Base-by-base conservation (phyloP, 176 grass and related monocot species). In the Triticum timopheevii region DNA sequence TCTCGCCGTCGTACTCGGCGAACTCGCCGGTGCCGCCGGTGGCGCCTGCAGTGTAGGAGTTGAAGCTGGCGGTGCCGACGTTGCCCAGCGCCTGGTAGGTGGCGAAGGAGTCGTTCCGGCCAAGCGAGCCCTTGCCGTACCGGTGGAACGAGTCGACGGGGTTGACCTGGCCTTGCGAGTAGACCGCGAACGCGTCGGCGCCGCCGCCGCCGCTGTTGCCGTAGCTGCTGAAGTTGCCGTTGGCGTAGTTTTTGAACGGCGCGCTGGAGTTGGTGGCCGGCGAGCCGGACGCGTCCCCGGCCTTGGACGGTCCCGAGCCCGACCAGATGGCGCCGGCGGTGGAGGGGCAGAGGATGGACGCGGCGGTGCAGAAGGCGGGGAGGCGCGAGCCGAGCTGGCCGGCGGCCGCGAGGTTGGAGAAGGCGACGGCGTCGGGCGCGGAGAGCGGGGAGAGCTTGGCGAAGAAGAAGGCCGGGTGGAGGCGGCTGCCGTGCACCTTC, bases 401-500 rank as follows among this genome's bases (percentile, higher is more conserved):
- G 13, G 72, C 42, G 42, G 72, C 42, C 13, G 42, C 42, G 0
- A 75, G 72, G 72, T 44, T 49, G 42, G 72, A 75, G 72, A 75
- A 75, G 7, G 72, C 72, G 3, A 45, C 72, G 24, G 72, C 72
- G 72, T 75, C 72, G 24, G 24, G 40, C 72, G 72, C 72, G 42
- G 72, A 75, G 72, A 75, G 72, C 42, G 72, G 72, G 42, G 72
- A 75, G 0, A 75, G 72, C 72, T 75, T 75, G 42, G 72, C 72
- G 72, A 75, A 75, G 42, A 75, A 75, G 72, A 75, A 75, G 72
- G 72, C 72, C 42, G 72, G 72, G 72, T 75, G 72, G 72, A 75
- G 42, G 13, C 72, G 72, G 72, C 47, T 75, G 72, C 72, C 25
- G 72, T 75, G 72, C 72, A 75, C 72, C 72, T 75, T 75, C 42